Base-by-base conservation (phyloP, 805 yeast genomes). In the Zygoascus bituminiphila region DNA sequence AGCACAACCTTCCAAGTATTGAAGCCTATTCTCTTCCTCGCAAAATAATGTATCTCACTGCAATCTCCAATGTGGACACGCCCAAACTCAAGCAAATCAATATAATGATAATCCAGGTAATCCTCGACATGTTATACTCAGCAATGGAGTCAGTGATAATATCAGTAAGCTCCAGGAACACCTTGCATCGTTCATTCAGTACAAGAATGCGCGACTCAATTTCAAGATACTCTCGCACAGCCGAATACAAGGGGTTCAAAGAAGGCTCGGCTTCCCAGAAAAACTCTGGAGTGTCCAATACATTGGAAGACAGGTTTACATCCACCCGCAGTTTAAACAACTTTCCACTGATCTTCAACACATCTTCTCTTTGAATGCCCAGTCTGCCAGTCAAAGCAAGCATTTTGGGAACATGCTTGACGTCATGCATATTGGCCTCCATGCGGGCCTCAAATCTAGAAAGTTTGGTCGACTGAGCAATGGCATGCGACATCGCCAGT, bases 261-360 rank as follows among this genome's bases (percentile, higher is more conserved):
- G 95, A 89, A 4, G 98, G 98, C 66, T 93, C 98, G 53, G 68
- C 67, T 25, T 89, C 85, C 98, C 98, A 93, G 65, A 93, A 93
- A 61, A 87, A 88, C 53, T 88, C 96, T 0, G 98, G 98, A 0
- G 96, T 88, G 60, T 93, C 98, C 47, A 93, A 71, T 20, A 93
- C 88, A 54, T 86, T 86, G 9, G 96, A 86, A 3, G 91, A 82
- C 44, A 93, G 69, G 62, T 93, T 93, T 4, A 93, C 97, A 65
- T 93, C 98, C 12, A 89, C 96, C 44, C 98, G 73, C 24, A 93
- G 66, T 58, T 88, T 89, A 72, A 91, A 91, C 42, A 93, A 69
- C 61, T 84, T 81, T 6, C 98, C 98, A 1, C 95, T 85, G 60
- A 91, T 88, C 60, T 83, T 87, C 53, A 91, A 63, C 21, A 93